Evolutionary conservation across 139 green algal genomes (phyloP), one percentile per base, ranked within the genome.

Genomic region (Picochlorum sp.): DNA sequence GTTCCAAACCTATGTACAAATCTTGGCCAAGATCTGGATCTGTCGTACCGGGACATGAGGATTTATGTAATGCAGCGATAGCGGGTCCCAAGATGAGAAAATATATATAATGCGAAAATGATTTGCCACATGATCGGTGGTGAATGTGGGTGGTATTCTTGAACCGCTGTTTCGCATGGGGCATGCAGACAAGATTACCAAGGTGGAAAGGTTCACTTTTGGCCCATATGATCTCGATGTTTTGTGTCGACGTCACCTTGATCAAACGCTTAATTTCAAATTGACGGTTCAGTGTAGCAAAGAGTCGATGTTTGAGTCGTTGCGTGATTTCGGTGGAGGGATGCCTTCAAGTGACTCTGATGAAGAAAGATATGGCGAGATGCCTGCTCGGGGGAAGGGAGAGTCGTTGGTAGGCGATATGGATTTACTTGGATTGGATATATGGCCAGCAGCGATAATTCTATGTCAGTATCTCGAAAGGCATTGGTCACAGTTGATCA

Each of bases 351-450:
- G 22, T 24, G 10, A 30, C 8, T 50, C 33, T 30, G 52, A 59
- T 14, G 52, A 59, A 0, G 44, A 53, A n/a, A n/a, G n/a, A n/a
- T n/a, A n/a, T 26, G 41, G 12, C 12, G 6, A 6, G 41, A 26
- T 41, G 9, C 35, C 35, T 41, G 10, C 35, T 41, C 35, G 9
- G 35, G 12, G 7, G 26, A 59, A 7, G 52, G 14, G 10, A 14
- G 2, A 30, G 52, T n/a, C n/a, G 20, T 29, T 51, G 33, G 25
- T 50, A 12, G 52, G 52, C 14, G 33, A 61, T 25, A 14, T 30
- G 12, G 55, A 61, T 51, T 37, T 61, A n/a, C 33, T 61, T 26
- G 55, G 55, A 4, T 14, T 61, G 12, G 55, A 61, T 2, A 50
- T 61, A 13, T 61, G 55, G 55, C 55, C 55, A 30, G 55, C 32